Base-by-base conservation (phyloP, 768 basidiomycete genomes). In the Tulasnella sp. region DNA sequence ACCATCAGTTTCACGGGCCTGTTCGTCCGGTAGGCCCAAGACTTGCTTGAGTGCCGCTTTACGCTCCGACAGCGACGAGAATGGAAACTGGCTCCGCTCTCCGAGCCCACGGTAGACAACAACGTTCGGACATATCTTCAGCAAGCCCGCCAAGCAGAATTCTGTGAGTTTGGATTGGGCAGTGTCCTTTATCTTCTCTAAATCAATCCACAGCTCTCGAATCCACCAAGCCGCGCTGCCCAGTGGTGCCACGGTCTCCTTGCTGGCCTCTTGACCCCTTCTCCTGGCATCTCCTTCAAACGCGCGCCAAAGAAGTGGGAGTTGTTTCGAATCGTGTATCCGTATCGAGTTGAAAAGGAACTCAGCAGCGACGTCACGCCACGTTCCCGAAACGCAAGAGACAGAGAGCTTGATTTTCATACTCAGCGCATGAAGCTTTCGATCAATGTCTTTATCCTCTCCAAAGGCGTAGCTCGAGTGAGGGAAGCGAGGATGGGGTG, bases 261-360 rank as follows among this genome's bases (percentile, higher is more conserved):
- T 69, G 16, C 2, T 34, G 2, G 34, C 64, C 5, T 7, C 31
- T 37, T 69, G 8, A 31, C 64, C 64, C 34, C 64, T 69, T 37
- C 64, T 28, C 28, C 34, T 34, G 9, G 64, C 64, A 28, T 69
- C 64, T 31, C 64, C 1, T 14, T 69, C 64, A 14, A 69, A 69
- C 28, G 64, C 64, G 31, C 16, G 11, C 31, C 64, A 34, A 20
- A 69, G 64, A 28, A 69, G 64, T 18, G 31, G 11, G 12, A 34
- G 1, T 28, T 69, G 64, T 28, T 22, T 69, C 28, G 31, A 69
- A 37, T 37, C 14, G 64, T 34, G 18, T 24, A 69, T 69, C 31
- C 64, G 64, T 16, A 69, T 69, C 0, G 64, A 69, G 64, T 69
- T 34, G 64, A 69, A 69, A 28, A 69, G 64, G 31, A 69, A 69